A percentile compares a stretch with the other conserved stretches of the same genome.
phyloP scores from a whole-genome alignment of 1,139 yeast genomes.

The Taphrina wiesneri region DNA sequence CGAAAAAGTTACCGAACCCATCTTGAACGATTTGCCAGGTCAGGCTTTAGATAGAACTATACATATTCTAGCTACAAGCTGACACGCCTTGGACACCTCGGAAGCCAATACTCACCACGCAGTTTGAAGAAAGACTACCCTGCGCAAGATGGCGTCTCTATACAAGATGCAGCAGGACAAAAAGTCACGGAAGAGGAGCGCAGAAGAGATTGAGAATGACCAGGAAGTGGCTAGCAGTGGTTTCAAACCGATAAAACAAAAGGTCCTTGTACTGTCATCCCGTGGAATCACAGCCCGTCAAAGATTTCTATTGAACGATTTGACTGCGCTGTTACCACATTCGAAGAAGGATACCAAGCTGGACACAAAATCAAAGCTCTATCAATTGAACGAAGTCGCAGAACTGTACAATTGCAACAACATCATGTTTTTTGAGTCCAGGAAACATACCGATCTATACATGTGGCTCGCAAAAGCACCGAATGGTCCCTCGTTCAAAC shows the following conservation, averaged over 20 bases:
- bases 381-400: conserved; percentile 90
- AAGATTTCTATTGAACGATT: conserved; percentile 86
- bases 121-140: too few species aligned
- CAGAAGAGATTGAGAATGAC: conserved; percentile 44
- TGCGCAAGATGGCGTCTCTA: conserved; percentile 26
- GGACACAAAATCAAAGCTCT: conserved; percentile 86
- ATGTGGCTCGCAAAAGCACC: conserved; percentile 96
- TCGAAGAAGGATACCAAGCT: conserved; percentile 95
- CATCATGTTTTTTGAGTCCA: conserved; percentile 87
- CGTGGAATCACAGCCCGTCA: conserved; percentile 85
- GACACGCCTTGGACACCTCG: too few species aligned
- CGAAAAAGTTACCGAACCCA: not conserved
- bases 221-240: conserved; percentile 25
- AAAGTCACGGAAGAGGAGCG: conserved; percentile 22
- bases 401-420: conserved; percentile 97
- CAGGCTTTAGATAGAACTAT: not conserved
- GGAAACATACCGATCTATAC: conserved; percentile 94
- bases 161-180: conserved; percentile 31
- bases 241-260: conserved; percentile 61
- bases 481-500: conserved; percentile 94
- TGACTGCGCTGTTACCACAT: conserved; percentile 80
- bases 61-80: too few species aligned
- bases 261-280: conserved; percentile 83
- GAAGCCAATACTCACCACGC: not conserved
- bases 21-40: not conserved